Conservation (phyloP, 495 filamentous ascomycete genomes). For the Hyaloscypha variabilis region DNA sequence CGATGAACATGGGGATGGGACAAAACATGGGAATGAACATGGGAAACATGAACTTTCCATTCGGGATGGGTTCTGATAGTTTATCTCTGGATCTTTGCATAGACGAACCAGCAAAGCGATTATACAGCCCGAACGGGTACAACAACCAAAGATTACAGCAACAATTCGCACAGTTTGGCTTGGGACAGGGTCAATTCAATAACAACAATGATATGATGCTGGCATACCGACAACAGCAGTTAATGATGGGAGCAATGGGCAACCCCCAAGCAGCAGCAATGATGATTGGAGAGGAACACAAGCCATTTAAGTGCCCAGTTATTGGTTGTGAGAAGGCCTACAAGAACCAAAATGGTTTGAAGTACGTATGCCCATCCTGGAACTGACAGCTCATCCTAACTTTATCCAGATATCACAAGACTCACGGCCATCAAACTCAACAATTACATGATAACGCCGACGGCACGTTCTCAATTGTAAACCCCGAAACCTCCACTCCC, state of each 20-base stretch:
- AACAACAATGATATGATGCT: constrained; percentile 74
- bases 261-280: constrained; percentile 32
- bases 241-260: constrained; percentile 44
- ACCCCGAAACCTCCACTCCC: constrained; percentile 89
- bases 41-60: constrained; percentile 39
- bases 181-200: constrained; percentile 68
- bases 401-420: constrained; percentile 65
- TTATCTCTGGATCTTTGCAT: constrained; percentile 72
- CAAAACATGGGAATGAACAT: constrained; percentile 50
- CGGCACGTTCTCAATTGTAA: constrained; percentile 97
- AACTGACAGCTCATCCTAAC: constrained; percentile 39
- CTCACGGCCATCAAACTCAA: constrained; percentile 93
- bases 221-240: constrained; percentile 73
- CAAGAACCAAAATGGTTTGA: constrained; percentile 98
- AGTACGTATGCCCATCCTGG: constrained; percentile 54
- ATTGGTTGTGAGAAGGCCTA: constrained; percentile 99
- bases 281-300: constrained; percentile 73
- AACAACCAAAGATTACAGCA: constrained; percentile 62
- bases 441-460: constrained; percentile 94
- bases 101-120: constrained; percentile 90
- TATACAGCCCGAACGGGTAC: constrained; percentile 83
- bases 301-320: constrained; percentile 96
- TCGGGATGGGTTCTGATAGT: constrained; percentile 32
- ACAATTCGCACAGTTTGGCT: constrained; percentile 66
- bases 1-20: constrained; percentile 58